Evolutionary conservation across 257 asterid species (phyloP).

Genomic region (Anisodus acutangulus): DNA sequence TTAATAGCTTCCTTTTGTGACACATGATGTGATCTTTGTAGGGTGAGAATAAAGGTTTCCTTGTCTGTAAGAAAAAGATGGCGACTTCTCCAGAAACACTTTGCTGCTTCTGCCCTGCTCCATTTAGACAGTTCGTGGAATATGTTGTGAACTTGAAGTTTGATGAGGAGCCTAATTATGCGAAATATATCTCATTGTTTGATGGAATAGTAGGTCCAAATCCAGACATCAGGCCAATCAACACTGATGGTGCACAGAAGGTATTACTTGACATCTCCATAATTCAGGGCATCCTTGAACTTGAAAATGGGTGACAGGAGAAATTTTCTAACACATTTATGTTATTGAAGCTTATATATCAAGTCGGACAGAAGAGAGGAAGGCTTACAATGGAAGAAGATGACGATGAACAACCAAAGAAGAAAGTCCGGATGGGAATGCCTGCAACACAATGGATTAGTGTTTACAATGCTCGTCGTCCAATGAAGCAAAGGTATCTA

Average conservation of each 20-base stretch:
- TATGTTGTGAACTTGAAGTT: slow-evolving; percentile 58
- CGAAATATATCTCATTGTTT: slow-evolving; percentile 54
- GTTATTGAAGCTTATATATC: slow-evolving; percentile 47
- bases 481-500: slow-evolving; percentile 61
- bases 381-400: slow-evolving; percentile 52
- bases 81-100: slow-evolving; percentile 60
- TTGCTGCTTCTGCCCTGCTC: slow-evolving; percentile 56
- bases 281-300: background rate
- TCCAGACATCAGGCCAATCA: slow-evolving; percentile 59
- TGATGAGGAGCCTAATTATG: slow-evolving; percentile 65
- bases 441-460: slow-evolving; percentile 68
- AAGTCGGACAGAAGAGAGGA: slow-evolving; percentile 66
- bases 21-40: slow-evolving; percentile 32
- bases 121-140: slow-evolving; percentile 56
- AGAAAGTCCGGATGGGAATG: slow-evolving; percentile 60
- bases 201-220: slow-evolving; percentile 61
- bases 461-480: slow-evolving; percentile 60
- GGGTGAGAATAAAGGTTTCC: slow-evolving; percentile 65
- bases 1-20: slow-evolving; percentile 14
- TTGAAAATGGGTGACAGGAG: slow-evolving; percentile 19
- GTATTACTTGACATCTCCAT: slow-evolving; percentile 28
- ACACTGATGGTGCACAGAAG: slow-evolving; percentile 68
- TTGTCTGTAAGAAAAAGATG: slow-evolving; percentile 67
- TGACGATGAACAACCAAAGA: slow-evolving; percentile 55
- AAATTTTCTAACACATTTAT: background rate